Evolutionary conservation across 169 alveolate genomes (phyloP), one percentile per base, ranked within the genome.

Genomic region (Cryptosporidium muris): DNA sequence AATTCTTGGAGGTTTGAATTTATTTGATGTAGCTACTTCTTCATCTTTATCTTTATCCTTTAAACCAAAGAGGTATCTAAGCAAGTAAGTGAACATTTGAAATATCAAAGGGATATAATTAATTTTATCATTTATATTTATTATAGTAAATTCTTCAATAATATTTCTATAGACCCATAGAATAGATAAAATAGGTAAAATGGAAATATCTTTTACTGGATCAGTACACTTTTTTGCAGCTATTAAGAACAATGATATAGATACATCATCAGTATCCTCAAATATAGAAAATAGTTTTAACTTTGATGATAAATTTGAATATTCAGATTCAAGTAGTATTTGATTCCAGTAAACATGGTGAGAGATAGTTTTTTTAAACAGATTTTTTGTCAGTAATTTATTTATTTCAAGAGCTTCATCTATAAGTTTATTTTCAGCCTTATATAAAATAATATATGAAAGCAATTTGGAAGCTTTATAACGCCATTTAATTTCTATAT

Each of bases 31-130:
- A 47, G 43, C 6, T 40, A 58, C 60, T 53, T 51, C 11, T 54
- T 51, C 34, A 45, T 74, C 4, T 40, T 14, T 25, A 45, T 60
- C 25, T 49, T 11, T 48, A 34, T 37, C 40, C 37, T 60, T 74
- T 58, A 16, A 56, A 9, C 68, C 85, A 37, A 74, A 74, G 14
- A 74, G 37, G 40, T 54, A 56, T 49, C 60, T 74, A 51, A 74
- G 14, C 49, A 74, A 6, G 25, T 47, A 74, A 45, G 85, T 58
- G 12, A 74, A 56, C 7, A 74, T 74, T 37, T 58, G 34, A 2
- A 58, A 12, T 7, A 74, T 36, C 16, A 45, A 16, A 47, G 40
- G 52, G n/a, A 58, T 48, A 38, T 52, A 56, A 58, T 48, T 60
- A 58, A 58, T 74, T 9, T 49, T 1, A 49, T 49, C 12, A 49